phyloP scores from a whole-genome alignment of 345 rosid genomes.

The Sapria himalayana region DNA sequence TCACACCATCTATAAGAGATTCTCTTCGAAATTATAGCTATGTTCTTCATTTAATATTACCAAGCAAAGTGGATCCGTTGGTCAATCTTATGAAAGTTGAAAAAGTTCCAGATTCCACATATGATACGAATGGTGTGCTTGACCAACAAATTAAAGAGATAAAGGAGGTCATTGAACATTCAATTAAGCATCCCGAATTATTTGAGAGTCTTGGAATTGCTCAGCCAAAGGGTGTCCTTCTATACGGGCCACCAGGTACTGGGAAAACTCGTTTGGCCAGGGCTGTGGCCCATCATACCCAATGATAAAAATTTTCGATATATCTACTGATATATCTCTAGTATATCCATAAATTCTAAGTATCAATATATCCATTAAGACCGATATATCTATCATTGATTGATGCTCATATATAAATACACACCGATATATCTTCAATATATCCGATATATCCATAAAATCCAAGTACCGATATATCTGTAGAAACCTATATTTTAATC shows the following conservation, averaged over 20 bases:
- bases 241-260: constrained; percentile 98
- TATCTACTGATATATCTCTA: no score
- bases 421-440: no score
- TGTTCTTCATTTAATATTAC: constrained; percentile 78
- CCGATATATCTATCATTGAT: no score
- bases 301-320: no score
- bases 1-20: constrained; percentile 85
- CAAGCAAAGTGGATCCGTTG: constrained; percentile 92
- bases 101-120: constrained; percentile 97
- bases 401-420: no score
- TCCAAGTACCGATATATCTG: no score
- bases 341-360: no score
- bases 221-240: constrained; percentile 96
- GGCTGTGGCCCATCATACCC: constrained; percentile 99
- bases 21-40: constrained; percentile 97
- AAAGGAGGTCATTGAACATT: constrained; percentile 97
- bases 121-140: constrained; percentile 98
- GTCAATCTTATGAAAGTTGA: constrained; percentile 99
- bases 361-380: no score
- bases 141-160: constrained; percentile 98
- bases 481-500: no score
- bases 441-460: no score
- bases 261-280: constrained; percentile 93
- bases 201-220: constrained; percentile 97
- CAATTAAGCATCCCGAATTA: constrained; percentile 93